Conservation (phyloP, 305 asterid species). For the Solanum hybrid region DNA sequence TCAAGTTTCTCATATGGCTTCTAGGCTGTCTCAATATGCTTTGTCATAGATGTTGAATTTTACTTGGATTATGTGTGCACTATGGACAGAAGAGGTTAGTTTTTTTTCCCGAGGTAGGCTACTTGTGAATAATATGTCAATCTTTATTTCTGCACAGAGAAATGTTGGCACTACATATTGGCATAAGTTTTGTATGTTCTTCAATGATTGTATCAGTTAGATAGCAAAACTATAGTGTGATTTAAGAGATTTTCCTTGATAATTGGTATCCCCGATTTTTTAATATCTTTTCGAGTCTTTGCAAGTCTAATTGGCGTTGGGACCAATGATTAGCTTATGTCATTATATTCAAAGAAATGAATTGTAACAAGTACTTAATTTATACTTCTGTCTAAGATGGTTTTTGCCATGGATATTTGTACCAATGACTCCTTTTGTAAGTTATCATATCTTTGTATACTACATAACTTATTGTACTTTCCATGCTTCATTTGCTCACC, state of each 20-base stretch:
- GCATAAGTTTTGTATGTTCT: background rate
- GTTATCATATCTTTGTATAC: background rate
- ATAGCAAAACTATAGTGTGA: background rate
- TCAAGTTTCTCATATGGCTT: conserved; percentile 83
- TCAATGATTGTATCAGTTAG: background rate
- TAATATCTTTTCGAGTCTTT: background rate
- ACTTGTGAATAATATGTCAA: no score
- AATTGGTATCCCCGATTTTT: background rate
- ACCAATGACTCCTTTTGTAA: background rate
- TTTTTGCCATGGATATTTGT: background rate
- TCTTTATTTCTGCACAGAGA: no score
- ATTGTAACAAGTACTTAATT: background rate
- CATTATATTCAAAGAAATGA: background rate
- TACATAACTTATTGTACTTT: background rate
- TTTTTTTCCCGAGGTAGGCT: background rate
- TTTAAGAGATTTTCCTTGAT: background rate
- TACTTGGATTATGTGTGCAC: background rate
- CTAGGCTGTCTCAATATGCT: conserved; percentile 53
- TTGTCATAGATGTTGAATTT: conserved; percentile 20
- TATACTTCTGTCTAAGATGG: background rate
- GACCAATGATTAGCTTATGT: background rate
- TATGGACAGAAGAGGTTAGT: background rate
- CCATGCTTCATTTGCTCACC: background rate
- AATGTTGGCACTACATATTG: background rate
- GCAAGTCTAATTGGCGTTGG: background rate